Conservation (phyloP, 75 land plant species). For the Pinus taeda region DNA sequence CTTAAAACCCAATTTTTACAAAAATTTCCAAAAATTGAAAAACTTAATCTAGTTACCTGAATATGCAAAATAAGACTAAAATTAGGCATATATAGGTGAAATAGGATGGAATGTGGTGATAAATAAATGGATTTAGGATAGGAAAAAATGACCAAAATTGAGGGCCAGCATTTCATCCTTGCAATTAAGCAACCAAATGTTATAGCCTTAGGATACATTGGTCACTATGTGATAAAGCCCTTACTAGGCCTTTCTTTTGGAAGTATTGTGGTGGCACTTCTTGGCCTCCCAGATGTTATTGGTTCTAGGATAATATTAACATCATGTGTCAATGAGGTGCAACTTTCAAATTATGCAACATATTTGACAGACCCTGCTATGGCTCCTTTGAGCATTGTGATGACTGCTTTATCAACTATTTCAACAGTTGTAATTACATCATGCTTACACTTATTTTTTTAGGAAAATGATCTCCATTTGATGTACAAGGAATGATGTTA, state of each 20-base stretch:
- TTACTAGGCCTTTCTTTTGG: conserved; percentile 78
- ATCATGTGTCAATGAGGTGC: conserved; percentile 98
- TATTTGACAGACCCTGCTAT: conserved; percentile 75
- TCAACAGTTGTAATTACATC: conserved; percentile 88
- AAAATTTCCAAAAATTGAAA: no score
- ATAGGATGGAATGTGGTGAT: no score
- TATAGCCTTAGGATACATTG: conserved; percentile 74
- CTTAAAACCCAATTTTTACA: no score
- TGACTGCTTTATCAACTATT: conserved; percentile 95
- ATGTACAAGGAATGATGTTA: conserved; percentile 87
- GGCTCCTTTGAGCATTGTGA: conserved; percentile 94
- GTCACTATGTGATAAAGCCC: conserved; percentile 86
- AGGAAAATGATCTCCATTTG: conserved; percentile 84
- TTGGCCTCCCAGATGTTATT: conserved; percentile 71
- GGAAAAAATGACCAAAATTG: no score
- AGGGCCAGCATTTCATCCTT: conserved; percentile 33
- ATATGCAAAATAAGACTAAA: no score
- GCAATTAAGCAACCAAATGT: conserved; percentile 75
- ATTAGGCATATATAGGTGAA: no score
- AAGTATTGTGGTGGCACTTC: conserved; percentile 40
- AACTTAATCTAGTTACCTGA: no score
- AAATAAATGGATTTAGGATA: no score
- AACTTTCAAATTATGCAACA: conserved; percentile 97
- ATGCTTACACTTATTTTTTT: conserved; percentile 73
- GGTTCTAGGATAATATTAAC: conserved; percentile 92